phyloP scores from a whole-genome alignment of 1,139 yeast species.

The Magnusiomyces suaveolens region DNA sequence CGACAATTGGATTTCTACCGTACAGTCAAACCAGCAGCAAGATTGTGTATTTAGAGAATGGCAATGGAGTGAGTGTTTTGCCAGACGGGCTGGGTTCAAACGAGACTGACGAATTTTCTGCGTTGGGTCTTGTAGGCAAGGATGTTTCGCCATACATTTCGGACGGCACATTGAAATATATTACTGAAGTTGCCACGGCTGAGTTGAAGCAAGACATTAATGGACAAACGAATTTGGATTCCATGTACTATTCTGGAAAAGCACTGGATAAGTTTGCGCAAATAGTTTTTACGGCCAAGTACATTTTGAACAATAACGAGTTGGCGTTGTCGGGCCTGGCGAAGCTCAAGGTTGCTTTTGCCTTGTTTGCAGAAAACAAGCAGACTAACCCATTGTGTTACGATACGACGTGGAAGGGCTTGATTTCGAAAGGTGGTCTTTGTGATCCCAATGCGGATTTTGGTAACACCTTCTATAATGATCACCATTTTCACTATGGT shows the following conservation, averaged over 20 bases:
- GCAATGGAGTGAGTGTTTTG: not conserved
- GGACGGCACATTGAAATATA: slow-evolving; percentile 16
- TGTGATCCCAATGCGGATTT: slow-evolving; percentile 44
- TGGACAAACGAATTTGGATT: slow-evolving; percentile 40
- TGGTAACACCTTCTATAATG: slow-evolving; percentile 59
- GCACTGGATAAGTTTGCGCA: slow-evolving; percentile 65
- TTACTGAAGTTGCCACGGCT: slow-evolving; percentile 44
- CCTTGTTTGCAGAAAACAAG: slow-evolving; percentile 39
- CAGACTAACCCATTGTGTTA: slow-evolving; percentile 56
- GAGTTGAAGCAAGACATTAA: slow-evolving; percentile 52
- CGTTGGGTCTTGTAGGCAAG: not conserved
- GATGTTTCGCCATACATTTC: not conserved
- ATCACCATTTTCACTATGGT: slow-evolving; percentile 71
- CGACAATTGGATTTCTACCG: slow-evolving; percentile 33
- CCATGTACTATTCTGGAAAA: slow-evolving; percentile 63
- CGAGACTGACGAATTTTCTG: not conserved
- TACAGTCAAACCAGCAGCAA: slow-evolving; percentile 28
- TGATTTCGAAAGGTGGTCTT: slow-evolving; percentile 45
- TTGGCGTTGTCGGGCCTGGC: slow-evolving; percentile 34
- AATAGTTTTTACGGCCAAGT: slow-evolving; percentile 51
- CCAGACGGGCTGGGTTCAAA: not conserved
- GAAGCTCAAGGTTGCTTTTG: slow-evolving; percentile 47
- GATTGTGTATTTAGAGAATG: not conserved
- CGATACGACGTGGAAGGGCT: slow-evolving; percentile 58
- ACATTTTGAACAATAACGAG: slow-evolving; percentile 18